These are phyloP conservation scores for Nicotiana otophora DNA, from an alignment of 257 asterid genomes.

Conservation along the genomic window DNA sequence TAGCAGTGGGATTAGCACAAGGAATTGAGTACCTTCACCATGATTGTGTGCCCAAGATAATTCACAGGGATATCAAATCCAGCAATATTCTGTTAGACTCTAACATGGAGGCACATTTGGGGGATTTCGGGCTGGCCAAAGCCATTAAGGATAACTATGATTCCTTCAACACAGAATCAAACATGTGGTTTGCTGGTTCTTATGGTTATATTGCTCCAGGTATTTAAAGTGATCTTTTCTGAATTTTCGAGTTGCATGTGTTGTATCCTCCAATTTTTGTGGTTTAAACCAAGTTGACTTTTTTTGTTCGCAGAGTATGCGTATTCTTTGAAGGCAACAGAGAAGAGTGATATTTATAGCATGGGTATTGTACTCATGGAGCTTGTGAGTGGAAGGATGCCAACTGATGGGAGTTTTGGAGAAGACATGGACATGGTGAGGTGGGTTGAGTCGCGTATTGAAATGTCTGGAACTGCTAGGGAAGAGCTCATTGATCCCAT, in stretches of 20 bases:
- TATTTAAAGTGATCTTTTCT: conserved; percentile 12
- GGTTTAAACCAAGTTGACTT: not conserved
- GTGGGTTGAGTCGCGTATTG: conserved; percentile 66
- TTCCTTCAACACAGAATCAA: conserved; percentile 65
- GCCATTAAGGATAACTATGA: conserved; percentile 43
- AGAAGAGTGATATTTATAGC: conserved; percentile 91
- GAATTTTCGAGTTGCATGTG: not conserved
- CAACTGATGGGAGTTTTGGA: conserved; percentile 72
- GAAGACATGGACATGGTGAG: conserved; percentile 72
- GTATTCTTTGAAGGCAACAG: conserved; percentile 74
- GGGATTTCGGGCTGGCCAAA: conserved; percentile 92
- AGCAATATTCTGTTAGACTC: conserved; percentile 73
- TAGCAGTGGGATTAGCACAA: conserved; percentile 81
- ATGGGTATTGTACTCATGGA: conserved; percentile 96
- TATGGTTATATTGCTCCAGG: conserved; percentile 98
- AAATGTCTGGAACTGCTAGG: conserved; percentile 34
- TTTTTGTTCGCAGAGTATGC: conserved; percentile 61
- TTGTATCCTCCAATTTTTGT: not conserved
- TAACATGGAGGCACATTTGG: conserved; percentile 86
- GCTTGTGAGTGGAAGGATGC: conserved; percentile 82
- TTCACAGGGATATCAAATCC: conserved; percentile 87
- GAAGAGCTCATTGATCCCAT: conserved; percentile 66
- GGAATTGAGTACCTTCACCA: conserved; percentile 94
- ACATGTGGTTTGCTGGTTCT: conserved; percentile 81
- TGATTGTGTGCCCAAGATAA: conserved; percentile 85